Percentiles rank a stretch among this genome's conserved stretches.
phyloP scores from a whole-genome alignment of 495 filamentous ascomycete genomes.

The Aspergillus kassunensis region DNA sequence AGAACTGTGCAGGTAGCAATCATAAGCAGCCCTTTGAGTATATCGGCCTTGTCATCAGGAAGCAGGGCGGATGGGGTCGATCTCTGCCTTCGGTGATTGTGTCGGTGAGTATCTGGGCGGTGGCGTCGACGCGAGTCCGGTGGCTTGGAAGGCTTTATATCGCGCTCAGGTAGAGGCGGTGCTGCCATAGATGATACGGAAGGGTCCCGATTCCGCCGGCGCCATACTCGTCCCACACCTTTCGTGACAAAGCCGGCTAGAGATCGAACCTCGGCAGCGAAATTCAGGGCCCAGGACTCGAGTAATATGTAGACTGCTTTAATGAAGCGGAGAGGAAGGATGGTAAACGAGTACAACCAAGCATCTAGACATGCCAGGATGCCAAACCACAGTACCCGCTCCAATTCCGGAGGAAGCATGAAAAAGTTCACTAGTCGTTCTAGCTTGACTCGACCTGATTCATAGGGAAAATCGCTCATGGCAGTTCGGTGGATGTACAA shows the following conservation, averaged over 20 bases:
- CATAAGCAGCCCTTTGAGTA: constrained; percentile 84
- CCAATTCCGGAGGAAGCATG: constrained; percentile 74
- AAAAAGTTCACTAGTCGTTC: constrained; percentile 91
- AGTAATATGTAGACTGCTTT: constrained; percentile 74
- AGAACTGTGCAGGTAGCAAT: constrained; percentile 77
- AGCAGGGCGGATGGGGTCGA: constrained; percentile 79
- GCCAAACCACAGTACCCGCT: constrained; percentile 83
- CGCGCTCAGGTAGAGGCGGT: constrained; percentile 18
- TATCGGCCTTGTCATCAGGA: constrained; percentile 90
- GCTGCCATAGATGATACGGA: constrained; percentile 22
- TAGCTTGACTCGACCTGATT: constrained; percentile 93
- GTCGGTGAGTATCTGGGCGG: constrained; percentile 25
- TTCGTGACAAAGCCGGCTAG: constrained; percentile 67
- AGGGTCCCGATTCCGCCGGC: constrained; percentile 44
- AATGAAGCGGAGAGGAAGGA: constrained; percentile 84
- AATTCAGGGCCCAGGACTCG: constrained; percentile 64
- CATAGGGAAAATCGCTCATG: constrained; percentile 77
- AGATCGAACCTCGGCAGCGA: constrained; percentile 62
- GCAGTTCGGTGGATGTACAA: constrained; percentile 78
- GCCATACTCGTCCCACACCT: constrained; percentile 75
- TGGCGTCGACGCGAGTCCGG: constrained; percentile 28
- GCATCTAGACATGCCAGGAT: constrained; percentile 87
- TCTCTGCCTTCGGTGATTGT: constrained; percentile 67
- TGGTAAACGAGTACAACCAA: constrained; percentile 97
- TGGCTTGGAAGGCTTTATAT: constrained; percentile 12